Evolutionary conservation across 441 rosid species (phyloP), one percentile per base, ranked within the genome.

Genomic region (Erodium moschatum): DNA sequence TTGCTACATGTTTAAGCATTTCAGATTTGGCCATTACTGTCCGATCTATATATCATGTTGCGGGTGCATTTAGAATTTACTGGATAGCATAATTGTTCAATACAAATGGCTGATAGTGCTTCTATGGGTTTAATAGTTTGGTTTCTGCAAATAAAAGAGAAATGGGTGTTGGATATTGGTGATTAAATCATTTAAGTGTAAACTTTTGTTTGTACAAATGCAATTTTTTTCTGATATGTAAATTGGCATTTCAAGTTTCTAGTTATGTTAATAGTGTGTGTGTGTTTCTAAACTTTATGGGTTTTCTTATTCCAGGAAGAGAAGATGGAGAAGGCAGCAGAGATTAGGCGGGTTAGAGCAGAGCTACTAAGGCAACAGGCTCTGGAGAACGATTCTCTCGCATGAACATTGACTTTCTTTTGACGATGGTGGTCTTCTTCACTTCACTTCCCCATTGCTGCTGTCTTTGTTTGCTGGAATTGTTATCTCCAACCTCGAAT

Each of bases 291-390:
- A 33, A 4, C 19, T 27, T 33, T n/a, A 20, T 54, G 66, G 4
- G 0, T 50, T 21, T 16, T 19, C 61, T 64, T 2, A 71, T 48
- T 27, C 21, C 77, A 89, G 96, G 73, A 80, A 71, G 92, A 89
- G 79, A 81, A 87, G 75, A 4, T 85, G 86, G 96, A 86, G 77
- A 87, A 75, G 74, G 91, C 81, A 81, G 92, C 87, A 0, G 89
- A 87, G 81, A 78, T 87, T 61, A 85, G 71, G 82, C 80, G 91
- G 64, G 85, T 87, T 35, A 84, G 96, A 73, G 92, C 81, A 76
- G 86, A 85, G 81, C 70, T 89, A 74, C 73, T 82, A 58, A 11
- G 54, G 54, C 82, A 73, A 71, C 84, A 83, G 46, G 85, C 85
- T 33, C 87, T 79, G 72, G 80, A 84, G 56, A 84, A 74, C 69